These are phyloP conservation scores for Auriscalpium microsporum DNA, from an alignment of 768 basidiomycete genomes.

Conservation along the genomic window DNA sequence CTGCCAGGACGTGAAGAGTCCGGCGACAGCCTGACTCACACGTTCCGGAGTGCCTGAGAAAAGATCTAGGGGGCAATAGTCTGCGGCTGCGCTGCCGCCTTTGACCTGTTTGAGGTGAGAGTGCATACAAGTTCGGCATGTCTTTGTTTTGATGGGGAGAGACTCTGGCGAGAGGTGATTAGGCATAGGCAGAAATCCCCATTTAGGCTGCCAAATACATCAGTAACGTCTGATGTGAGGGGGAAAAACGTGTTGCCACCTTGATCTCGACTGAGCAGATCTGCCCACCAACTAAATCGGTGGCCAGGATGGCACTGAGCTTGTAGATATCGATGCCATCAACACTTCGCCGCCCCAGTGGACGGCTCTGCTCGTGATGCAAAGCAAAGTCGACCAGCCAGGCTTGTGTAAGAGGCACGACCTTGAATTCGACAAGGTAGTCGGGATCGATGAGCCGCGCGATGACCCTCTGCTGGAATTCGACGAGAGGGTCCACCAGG, in stretches of 20 bases:
- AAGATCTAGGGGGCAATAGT: slow-evolving; percentile 88
- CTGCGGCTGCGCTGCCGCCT: slow-evolving; percentile 30
- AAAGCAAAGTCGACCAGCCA: slow-evolving; percentile 57
- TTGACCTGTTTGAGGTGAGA: slow-evolving; percentile 39
- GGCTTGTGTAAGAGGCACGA: slow-evolving; percentile 32
- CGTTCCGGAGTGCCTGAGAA: slow-evolving; percentile 65
- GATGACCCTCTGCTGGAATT: slow-evolving; percentile 60
- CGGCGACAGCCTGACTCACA: slow-evolving; percentile 51
- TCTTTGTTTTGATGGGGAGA: slow-evolving; percentile 48
- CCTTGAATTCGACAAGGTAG: slow-evolving; percentile 50
- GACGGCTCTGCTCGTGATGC: slow-evolving; percentile 42
- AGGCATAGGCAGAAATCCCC: slow-evolving; percentile 80
- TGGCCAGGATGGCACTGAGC: slow-evolving; percentile 61
- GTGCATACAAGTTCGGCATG: slow-evolving; percentile 93
- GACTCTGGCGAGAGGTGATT: slow-evolving; percentile 53
- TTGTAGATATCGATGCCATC: slow-evolving; percentile 52
- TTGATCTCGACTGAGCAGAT: slow-evolving; percentile 85
- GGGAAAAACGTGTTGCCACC: slow-evolving; percentile 33
- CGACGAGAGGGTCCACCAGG: slow-evolving; percentile 32
- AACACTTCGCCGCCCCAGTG: slow-evolving; percentile 41
- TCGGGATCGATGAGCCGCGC: slow-evolving; percentile 51
- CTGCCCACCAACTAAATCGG: slow-evolving; percentile 63
- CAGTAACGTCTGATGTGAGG: not conserved
- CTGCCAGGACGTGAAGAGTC: slow-evolving; percentile 69
- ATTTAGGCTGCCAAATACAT: slow-evolving; percentile 68